A percentile compares a stretch with the other conserved stretches of the same genome.
Conservation (phyloP, 1,139 yeast species). For the Blastobotrys ciferrii region DNA sequence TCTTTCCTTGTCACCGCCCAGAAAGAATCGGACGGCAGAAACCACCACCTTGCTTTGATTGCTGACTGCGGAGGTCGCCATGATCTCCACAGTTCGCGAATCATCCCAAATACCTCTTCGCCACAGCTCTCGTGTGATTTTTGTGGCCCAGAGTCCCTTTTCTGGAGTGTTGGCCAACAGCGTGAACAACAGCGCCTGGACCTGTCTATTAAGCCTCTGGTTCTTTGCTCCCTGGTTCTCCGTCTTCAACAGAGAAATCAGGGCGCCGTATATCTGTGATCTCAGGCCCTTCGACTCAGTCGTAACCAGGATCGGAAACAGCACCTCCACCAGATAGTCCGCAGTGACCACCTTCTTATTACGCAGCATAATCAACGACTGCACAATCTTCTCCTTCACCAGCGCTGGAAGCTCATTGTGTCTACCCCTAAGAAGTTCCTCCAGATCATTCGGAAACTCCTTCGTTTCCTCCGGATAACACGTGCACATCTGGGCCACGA, state of each 20-base stretch:
- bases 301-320: constrained; percentile 73
- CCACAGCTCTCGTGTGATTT: constrained; percentile 93
- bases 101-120: constrained; percentile 98
- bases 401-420: constrained; percentile 83
- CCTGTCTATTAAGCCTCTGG: constrained; percentile 81
- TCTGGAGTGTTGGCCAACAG: constrained; percentile 62
- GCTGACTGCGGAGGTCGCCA: constrained; percentile 93
- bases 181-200: constrained; percentile 88
- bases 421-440: constrained; percentile 62
- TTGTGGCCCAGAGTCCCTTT: constrained; percentile 92
- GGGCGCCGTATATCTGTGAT: constrained; percentile 74
- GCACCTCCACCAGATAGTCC: constrained; percentile 75
- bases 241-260: constrained; percentile 72
- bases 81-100: constrained; percentile 88
- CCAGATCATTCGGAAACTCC: constrained; percentile 77
- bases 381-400: constrained; percentile 86
- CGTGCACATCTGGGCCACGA: constrained; percentile 84
- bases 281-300: constrained; percentile 82
- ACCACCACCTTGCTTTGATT: constrained; percentile 78
- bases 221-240: constrained; percentile 83
- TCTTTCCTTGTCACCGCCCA: constrained; percentile 94
- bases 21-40: constrained; percentile 85
- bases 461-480: constrained; percentile 90
- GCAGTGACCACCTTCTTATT: constrained; percentile 81
- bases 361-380: constrained; percentile 82